These are phyloP conservation scores for Penicillium expansum DNA, from an alignment of 2,329 filamentous ascomycete genomes.

Conservation along the genomic window DNA sequence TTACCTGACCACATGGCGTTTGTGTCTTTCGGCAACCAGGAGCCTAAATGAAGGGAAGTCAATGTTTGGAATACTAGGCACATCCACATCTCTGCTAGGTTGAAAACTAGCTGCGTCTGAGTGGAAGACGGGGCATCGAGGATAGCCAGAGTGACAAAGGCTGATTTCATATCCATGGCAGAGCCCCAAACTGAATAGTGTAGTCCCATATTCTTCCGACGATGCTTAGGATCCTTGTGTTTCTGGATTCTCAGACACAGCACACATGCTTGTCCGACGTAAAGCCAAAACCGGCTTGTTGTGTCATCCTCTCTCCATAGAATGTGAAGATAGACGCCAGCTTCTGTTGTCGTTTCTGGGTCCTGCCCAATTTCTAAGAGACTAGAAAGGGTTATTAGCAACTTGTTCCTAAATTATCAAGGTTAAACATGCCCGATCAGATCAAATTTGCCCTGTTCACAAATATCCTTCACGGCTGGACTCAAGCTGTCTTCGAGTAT, in stretches of 20 bases:
- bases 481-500: neutral
- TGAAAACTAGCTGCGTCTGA: constrained; percentile 1
- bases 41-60: constrained; percentile 2
- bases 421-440: neutral
- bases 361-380: neutral
- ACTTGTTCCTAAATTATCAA: neutral
- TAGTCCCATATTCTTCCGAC: neutral
- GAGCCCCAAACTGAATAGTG: constrained; percentile 15
- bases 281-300: constrained; percentile 8
- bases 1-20: constrained; percentile 4
- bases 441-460: neutral
- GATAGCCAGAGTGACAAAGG: constrained; percentile 9
- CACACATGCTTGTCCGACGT: constrained; percentile 10
- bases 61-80: constrained; percentile 12
- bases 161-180: constrained; percentile 7
- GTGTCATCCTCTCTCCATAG: constrained; percentile 1
- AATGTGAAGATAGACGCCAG: constrained; percentile 12
- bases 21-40: neutral
- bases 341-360: neutral
- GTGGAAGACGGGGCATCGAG: neutral
- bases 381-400: neutral
- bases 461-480: neutral
- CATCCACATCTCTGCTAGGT: constrained; percentile 15
- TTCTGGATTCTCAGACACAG: constrained; percentile 1
- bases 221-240: constrained; percentile 5